These are phyloP conservation scores for Saccharomycopsis fodiens DNA, from an alignment of 805 yeast genomes.

Conservation along the genomic window DNA sequence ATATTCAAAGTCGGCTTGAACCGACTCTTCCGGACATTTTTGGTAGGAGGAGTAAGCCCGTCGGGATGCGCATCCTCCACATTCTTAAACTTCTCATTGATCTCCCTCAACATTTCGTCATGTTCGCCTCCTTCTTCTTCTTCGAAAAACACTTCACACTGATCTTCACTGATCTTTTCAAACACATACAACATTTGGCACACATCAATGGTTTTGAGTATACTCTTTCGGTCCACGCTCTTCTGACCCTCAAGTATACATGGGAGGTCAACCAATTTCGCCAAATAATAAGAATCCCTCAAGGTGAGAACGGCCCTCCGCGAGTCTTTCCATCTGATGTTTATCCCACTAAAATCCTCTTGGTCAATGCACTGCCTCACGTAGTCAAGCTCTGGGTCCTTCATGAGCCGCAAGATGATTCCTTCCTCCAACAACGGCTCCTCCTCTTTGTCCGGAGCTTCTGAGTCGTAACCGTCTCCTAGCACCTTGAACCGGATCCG, in stretches of 20 bases:
- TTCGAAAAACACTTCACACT: conserved; percentile 37
- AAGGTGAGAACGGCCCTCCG: conserved; percentile 71
- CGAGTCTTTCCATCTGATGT: conserved; percentile 76
- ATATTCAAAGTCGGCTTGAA: conserved; percentile 66
- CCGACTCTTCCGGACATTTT: conserved; percentile 59
- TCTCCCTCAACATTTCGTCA: conserved; percentile 25
- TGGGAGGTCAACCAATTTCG: conserved; percentile 83
- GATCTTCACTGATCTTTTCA: conserved; percentile 40
- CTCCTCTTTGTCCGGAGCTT: conserved; percentile 92
- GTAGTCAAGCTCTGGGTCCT: conserved; percentile 49
- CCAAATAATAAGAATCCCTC: conserved; percentile 27
- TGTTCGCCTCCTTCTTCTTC: conserved; percentile 28
- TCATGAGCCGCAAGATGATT: conserved; percentile 64
- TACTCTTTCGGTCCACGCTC: conserved; percentile 80
- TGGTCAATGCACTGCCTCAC: conserved; percentile 69
- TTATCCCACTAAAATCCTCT: conserved; percentile 66
- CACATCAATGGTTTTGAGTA: conserved; percentile 79
- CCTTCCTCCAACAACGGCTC: conserved; percentile 92
- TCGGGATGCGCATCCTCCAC: conserved; percentile 43
- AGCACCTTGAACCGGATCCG: conserved; percentile 47
- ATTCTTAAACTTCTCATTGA: conserved; percentile 20
- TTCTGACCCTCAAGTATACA: conserved; percentile 82
- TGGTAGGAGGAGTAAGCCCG: conserved; percentile 79
- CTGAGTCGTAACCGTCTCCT: conserved; percentile 95
- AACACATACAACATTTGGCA: conserved; percentile 79